Evolutionary conservation across 148 eudicot species (phyloP).

Genomic region (Rheum nobile): DNA sequence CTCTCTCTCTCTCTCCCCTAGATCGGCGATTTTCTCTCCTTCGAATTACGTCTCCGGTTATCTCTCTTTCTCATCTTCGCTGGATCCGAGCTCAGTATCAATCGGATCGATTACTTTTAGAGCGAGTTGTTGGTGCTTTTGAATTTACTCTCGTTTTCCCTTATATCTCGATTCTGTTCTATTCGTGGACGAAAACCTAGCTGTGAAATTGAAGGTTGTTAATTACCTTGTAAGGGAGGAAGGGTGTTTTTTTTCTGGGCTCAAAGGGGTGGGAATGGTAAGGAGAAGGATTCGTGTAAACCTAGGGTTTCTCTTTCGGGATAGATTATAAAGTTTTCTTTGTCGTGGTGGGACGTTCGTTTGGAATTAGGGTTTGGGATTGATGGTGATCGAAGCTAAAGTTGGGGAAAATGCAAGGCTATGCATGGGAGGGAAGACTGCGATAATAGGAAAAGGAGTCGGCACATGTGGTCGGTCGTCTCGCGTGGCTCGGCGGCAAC

Average conservation of each 20-base stretch:
- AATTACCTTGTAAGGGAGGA: not conserved
- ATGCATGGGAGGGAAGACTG: conserved; percentile 17
- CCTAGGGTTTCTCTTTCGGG: conserved; percentile 3
- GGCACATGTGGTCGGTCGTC: conserved; percentile 16
- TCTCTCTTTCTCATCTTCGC: conserved; percentile 8
- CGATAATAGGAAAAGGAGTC: conserved; percentile 10
- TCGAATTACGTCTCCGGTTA: not conserved
- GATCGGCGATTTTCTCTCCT: conserved; percentile 11
- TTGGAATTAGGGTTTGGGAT: conserved; percentile 12
- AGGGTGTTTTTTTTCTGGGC: not conserved
- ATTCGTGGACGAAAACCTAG: conserved; percentile 10
- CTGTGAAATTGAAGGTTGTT: conserved; percentile 6
- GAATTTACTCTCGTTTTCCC: not conserved
- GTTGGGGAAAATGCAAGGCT: conserved; percentile 18
- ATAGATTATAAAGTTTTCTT: not conserved
- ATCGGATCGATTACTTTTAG: conserved; percentile 7
- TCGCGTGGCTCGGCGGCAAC: conserved; percentile 14
- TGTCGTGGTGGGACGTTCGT: not conserved
- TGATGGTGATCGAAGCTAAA: conserved; percentile 15
- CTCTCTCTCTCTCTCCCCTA: not conserved
- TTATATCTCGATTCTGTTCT: not conserved
- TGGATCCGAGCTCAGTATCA: conserved; percentile 9
- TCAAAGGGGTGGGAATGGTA: not conserved
- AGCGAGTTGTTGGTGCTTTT: not conserved
- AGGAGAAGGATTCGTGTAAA: conserved; percentile 3